phyloP scores from a whole-genome alignment of 768 basidiomycete genomes.

The Boletellus sp. region DNA sequence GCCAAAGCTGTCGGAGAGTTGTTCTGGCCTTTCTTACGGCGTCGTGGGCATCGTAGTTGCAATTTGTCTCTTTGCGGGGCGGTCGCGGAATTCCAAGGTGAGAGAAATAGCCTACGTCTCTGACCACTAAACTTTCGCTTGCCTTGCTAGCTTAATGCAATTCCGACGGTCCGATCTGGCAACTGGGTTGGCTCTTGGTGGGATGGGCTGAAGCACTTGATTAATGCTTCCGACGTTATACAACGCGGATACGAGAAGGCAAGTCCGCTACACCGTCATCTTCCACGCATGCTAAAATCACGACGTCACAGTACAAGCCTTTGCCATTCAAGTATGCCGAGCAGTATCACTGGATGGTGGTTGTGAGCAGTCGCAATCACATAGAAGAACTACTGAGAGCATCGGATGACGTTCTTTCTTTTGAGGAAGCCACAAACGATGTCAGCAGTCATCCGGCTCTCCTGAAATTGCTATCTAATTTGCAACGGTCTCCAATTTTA shows the following conservation, averaged over 20 bases:
- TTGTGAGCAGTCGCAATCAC: slow-evolving; percentile 30
- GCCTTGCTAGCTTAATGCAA: slow-evolving; percentile 16
- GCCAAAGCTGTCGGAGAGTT: too few relatives aligned
- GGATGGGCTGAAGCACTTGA: slow-evolving; percentile 11
- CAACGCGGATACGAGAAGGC: slow-evolving; percentile 33
- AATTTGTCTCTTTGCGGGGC: background rate
- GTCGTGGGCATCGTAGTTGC: background rate
- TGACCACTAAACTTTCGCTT: too few relatives aligned
- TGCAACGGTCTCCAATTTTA: slow-evolving; percentile 19
- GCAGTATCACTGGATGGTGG: slow-evolving; percentile 35
- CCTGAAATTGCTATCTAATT: background rate
- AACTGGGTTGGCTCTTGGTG: slow-evolving; percentile 26
- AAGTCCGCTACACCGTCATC: background rate
- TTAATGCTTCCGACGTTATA: slow-evolving; percentile 17
- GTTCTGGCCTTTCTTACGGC: background rate
- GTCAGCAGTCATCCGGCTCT: background rate
- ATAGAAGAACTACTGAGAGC: slow-evolving; percentile 41
- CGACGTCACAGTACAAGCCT: slow-evolving; percentile 21
- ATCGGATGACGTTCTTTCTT: slow-evolving; percentile 37
- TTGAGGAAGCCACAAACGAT: slow-evolving; percentile 18
- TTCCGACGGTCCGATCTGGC: slow-evolving; percentile 29
- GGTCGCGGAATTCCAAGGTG: background rate
- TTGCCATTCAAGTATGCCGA: slow-evolving; percentile 27
- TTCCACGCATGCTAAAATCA: background rate
- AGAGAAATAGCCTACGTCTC: too few relatives aligned